Evolutionary conservation across 441 rosid species (phyloP).

Genomic region (Croton setiger): DNA sequence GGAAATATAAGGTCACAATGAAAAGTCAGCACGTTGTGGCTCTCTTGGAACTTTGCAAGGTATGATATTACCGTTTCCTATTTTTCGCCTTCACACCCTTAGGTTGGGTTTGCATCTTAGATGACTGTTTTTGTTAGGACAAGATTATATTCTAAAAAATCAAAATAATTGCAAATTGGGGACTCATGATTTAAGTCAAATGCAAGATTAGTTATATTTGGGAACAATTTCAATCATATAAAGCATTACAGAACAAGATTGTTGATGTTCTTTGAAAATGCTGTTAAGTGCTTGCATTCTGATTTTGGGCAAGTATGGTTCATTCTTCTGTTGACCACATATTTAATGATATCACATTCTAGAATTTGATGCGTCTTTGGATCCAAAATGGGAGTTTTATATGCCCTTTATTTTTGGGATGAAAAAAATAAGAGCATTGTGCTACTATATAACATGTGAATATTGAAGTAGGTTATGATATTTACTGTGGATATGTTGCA

Average conservation of each 20-base stretch:
- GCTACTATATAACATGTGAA: too few relatives aligned
- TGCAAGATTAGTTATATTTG: background rate
- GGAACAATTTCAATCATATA: background rate
- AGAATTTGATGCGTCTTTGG: too few relatives aligned
- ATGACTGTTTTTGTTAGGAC: background rate
- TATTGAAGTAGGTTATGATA: too few relatives aligned
- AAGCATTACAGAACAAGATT: background rate
- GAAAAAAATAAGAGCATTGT: too few relatives aligned
- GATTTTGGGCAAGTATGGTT: background rate
- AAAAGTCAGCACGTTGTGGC: slow-evolving; percentile 65
- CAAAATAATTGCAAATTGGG: slow-evolving; percentile 7
- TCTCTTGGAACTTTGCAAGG: slow-evolving; percentile 85
- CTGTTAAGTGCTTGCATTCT: background rate
- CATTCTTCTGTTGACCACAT: background rate
- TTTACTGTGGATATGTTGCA: too few relatives aligned
- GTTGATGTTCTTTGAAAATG: background rate
- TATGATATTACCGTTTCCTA: slow-evolving; percentile 27
- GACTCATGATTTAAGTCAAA: slow-evolving; percentile 5
- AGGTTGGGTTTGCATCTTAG: slow-evolving; percentile 2
- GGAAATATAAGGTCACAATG: slow-evolving; percentile 63
- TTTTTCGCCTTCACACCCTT: background rate
- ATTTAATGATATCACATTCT: too few relatives aligned
- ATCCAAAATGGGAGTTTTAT: too few relatives aligned
- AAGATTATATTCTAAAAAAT: background rate
- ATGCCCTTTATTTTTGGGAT: too few relatives aligned